Conservation (phyloP, 805 yeast species). For the Komagataella mondaviorum region DNA sequence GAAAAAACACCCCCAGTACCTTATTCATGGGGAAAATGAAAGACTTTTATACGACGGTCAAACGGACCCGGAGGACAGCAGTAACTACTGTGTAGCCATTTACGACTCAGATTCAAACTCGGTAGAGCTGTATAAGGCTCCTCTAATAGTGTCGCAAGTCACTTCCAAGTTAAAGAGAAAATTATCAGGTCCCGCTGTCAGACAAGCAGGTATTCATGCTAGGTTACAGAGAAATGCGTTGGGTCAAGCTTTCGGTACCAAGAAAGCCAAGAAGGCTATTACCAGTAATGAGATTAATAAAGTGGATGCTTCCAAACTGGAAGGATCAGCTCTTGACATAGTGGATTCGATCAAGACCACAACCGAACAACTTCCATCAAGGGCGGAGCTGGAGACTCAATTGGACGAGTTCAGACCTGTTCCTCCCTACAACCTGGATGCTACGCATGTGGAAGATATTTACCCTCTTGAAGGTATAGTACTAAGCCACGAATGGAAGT, state of each 20-base stretch:
- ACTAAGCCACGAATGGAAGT: slow-evolving; percentile 48
- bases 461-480: slow-evolving; percentile 66
- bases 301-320: slow-evolving; percentile 74
- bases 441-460: slow-evolving; percentile 73
- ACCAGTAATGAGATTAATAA: slow-evolving; percentile 68
- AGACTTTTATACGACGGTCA: slow-evolving; percentile 63
- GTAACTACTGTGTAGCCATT: slow-evolving; percentile 59
- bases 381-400: slow-evolving; percentile 41
- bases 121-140: slow-evolving; percentile 48
- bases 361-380: slow-evolving; percentile 64
- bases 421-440: slow-evolving; percentile 63
- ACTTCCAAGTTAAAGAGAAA: slow-evolving; percentile 46
- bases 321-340: slow-evolving; percentile 51
- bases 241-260: slow-evolving; percentile 96
- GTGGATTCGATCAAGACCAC: slow-evolving; percentile 63
- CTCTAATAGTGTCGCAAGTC: slow-evolving; percentile 49
- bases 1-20: slow-evolving; percentile 19
- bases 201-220: slow-evolving; percentile 35
- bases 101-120: slow-evolving; percentile 56
- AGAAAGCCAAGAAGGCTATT: slow-evolving; percentile 87
- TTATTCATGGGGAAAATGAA: slow-evolving; percentile 70
- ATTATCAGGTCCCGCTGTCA: slow-evolving; percentile 49
- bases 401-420: slow-evolving; percentile 68
- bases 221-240: slow-evolving; percentile 63
- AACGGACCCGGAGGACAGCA: slow-evolving; percentile 19